Evolutionary conservation across 108 stramenopile genomes (phyloP).

Genomic region (Fragilariopsis cylindrus): DNA sequence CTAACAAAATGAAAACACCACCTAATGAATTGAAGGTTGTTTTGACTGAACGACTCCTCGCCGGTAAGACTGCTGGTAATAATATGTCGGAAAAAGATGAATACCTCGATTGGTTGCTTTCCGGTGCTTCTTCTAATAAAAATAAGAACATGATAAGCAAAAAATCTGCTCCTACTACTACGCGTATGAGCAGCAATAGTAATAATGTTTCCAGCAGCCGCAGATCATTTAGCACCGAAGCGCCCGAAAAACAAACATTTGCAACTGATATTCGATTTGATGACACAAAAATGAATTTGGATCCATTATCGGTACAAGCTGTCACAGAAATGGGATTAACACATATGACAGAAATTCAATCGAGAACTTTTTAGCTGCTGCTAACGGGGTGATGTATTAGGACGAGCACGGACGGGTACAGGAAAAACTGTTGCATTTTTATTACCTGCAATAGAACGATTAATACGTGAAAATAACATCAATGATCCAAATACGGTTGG

Average conservation of each 20-base stretch:
- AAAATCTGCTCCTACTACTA: neutral
- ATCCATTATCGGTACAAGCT: conserved; percentile 39
- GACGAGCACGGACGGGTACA: conserved; percentile 90
- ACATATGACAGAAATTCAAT: conserved; percentile 92
- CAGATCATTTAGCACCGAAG: neutral
- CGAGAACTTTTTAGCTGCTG: conserved; percentile 59
- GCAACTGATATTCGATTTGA: conserved; percentile 51
- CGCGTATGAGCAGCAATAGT: too few species aligned
- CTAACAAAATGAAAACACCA: conserved; percentile 2
- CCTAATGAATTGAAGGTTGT: neutral
- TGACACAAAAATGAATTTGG: conserved; percentile 36
- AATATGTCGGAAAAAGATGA: conserved; percentile 11
- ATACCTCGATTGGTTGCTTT: conserved; percentile 18
- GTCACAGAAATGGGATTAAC: conserved; percentile 38
- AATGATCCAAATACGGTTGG: conserved; percentile 16
- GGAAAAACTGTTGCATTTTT: conserved; percentile 98
- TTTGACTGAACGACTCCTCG: neutral
- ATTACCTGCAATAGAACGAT: conserved; percentile 73
- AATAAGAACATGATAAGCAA: neutral
- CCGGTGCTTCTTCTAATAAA: neutral
- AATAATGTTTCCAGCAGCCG: neutral
- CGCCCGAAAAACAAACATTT: conserved; percentile 33
- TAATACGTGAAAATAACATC: conserved; percentile 12
- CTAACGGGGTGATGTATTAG: conserved; percentile 70
- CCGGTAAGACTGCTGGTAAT: neutral